Evolutionary conservation across 495 filamentous ascomycete species (phyloP), one percentile per base, ranked within the genome.

Genomic region (Daldinia vernicosa): DNA sequence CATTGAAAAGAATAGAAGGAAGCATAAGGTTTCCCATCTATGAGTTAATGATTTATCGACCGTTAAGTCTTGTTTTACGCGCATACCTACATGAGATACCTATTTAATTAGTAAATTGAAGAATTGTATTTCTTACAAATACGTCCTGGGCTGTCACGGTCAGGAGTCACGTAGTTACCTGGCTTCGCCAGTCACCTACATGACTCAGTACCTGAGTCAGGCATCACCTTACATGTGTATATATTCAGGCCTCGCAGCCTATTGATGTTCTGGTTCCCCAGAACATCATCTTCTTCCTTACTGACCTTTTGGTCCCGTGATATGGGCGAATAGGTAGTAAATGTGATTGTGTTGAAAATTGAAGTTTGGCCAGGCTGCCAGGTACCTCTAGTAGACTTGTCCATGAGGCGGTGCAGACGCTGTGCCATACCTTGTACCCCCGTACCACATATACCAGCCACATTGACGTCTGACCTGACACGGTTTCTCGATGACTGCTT

Each of bases 391-490:
- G n/a, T n/a, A 24, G 6, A 19, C n/a, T 47, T 4, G 17, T 11
- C 19, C 11, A 47, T 22, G 43, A 47, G 43, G 43, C 43, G 43
- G 43, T 47, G 43, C 43, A 47, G 0, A 12, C 2, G 26, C 56
- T 67, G 40, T 55, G 56, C 70, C 70, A 69, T 47, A 60, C 3
- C 14, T 55, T 22, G 53, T 67, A 63, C 11, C 12, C 8, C 47
- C 28, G 63, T 61, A 57, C 58, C 32, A 50, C 66, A n/a, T 3
- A 8, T 50, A 66, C 60, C n/a, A 71, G 71, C 66, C 66, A 74
- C 71, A 55, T 70, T 72, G 47, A 68, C 52, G 51, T 70, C 54
- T 43, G 55, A 72, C 9, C 57, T 66, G 70, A 73, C 70, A 73
- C 70, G 52, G 70, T 73, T 69, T 73, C 70, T 69, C 26, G 15